Base-by-base conservation (phyloP, 2,329 filamentous ascomycete species). In the Aspergillus tanneri region DNA sequence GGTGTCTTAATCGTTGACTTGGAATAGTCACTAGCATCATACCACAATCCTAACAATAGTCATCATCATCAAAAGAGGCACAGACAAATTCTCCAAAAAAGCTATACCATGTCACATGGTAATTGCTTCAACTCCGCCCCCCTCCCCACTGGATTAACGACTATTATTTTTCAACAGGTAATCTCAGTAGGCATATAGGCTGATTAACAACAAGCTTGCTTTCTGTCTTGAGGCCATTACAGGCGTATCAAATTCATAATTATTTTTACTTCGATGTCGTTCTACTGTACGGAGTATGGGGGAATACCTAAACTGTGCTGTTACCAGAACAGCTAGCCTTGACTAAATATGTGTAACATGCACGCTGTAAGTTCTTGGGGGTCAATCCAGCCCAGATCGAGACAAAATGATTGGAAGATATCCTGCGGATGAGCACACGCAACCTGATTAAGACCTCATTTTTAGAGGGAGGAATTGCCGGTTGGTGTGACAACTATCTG, bases 391-490 rank as follows among this genome's bases (percentile, higher is more conserved):
- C 38, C 38, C 43, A 43, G 47, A 50, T 42, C 25, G 9, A 16
- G 40, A 36, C 47, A 39, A 45, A 30, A 50, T 50, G 50, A 53
- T 50, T 53, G 47, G 39, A 23, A 44, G 40, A 53, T 38, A 39
- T 28, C 24, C 43, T 44, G 40, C 44, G 28, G 27, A 34, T 18
- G 30, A 41, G 28, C 21, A 22, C 43, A 50, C 40, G 23, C 41
- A 23, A 43, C 44, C 43, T 27, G 43, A 42, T 38, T 32, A 27
- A 36, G 18, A 22, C 39, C 46, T 47, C 30, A 18, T 34, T 22
- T 37, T 23, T 36, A 46, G 37, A 28, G 24, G 27, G 21, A 23
- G 34, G 28, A 23, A 30, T 16, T 27, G 37, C 25, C 18, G 14
- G 38, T 41, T 49, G 41, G 39, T 28, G 41, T 41, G 34, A 40